Evolutionary conservation across 805 yeast genomes (phyloP).

Genomic region (Candida fluviatilis): DNA sequence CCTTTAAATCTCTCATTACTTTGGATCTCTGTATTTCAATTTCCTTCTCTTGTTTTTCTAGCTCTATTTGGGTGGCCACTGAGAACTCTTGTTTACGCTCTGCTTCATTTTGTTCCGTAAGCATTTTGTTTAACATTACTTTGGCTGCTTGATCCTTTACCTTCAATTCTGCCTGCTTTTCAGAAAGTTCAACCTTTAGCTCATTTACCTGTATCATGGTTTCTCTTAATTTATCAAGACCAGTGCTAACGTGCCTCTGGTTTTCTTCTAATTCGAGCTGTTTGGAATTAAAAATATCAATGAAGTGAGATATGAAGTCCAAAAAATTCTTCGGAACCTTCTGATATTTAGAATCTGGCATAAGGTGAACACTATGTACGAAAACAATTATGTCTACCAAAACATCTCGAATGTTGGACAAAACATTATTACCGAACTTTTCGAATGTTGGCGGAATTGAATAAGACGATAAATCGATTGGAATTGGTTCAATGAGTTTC

Average conservation of each 20-base stretch:
- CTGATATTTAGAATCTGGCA: constrained; percentile 6
- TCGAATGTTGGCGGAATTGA: constrained; percentile 23
- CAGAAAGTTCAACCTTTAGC: constrained; percentile 50
- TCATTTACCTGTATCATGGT: constrained; percentile 69
- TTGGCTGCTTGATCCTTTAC: constrained; percentile 67
- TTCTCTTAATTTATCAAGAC: constrained; percentile 71
- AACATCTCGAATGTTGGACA: constrained; percentile 35
- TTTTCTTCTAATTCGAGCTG: constrained; percentile 52
- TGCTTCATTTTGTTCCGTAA: constrained; percentile 84
- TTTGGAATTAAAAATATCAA: constrained; percentile 35
- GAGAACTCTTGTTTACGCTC: constrained; percentile 89
- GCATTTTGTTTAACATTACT: constrained; percentile 67
- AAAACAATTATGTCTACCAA: constrained; percentile 43
- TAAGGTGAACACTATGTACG: constrained; percentile 36
- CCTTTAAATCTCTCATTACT: constrained; percentile 63
- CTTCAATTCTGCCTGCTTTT: constrained; percentile 46
- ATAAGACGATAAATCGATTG: constrained; percentile 49
- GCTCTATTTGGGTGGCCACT: constrained; percentile 63
- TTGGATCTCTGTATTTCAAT: constrained; percentile 48
- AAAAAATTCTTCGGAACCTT: constrained; percentile 55
- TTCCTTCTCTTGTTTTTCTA: constrained; percentile 61
- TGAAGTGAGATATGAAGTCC: constrained; percentile 45
- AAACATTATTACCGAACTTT: constrained; percentile 5
- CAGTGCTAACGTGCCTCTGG: constrained; percentile 69
- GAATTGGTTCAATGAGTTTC: constrained; percentile 38